phyloP scores from a whole-genome alignment of 192 early-diverging fungal species.

The Funneliformis geosporum region DNA sequence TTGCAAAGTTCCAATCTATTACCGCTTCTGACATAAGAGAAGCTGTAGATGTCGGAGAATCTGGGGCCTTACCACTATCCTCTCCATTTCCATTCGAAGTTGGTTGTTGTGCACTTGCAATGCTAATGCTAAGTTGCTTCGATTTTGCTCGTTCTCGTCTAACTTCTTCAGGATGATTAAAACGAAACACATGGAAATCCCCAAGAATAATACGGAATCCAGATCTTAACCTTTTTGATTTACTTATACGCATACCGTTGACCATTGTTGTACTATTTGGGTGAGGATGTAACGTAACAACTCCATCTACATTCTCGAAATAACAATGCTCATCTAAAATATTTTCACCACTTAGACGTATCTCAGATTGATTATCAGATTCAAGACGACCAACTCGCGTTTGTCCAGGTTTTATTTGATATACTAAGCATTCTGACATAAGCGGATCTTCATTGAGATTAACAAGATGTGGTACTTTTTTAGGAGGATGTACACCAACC shows the following conservation, averaged over 20 bases:
- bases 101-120: constrained; percentile 23
- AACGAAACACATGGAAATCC: constrained; percentile 78
- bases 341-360: constrained; percentile 62
- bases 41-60: constrained; percentile 44
- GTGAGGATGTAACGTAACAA: constrained; percentile 63
- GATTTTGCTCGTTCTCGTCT: constrained; percentile 59
- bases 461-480: constrained; percentile 80
- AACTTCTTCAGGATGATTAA: constrained; percentile 82
- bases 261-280: constrained; percentile 68
- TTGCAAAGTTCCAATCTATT: constrained; percentile 76
- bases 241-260: constrained; percentile 69
- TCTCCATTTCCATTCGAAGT: constrained; percentile 35
- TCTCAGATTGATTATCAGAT: constrained; percentile 46
- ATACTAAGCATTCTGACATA: constrained; percentile 89
- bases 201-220: constrained; percentile 83
- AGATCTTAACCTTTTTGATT: constrained; percentile 59
- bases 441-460: constrained; percentile 89
- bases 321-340: constrained; percentile 69
- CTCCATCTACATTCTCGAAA: constrained; percentile 66
- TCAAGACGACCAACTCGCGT: constrained; percentile 66
- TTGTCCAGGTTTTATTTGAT: constrained; percentile 75
- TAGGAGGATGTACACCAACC: constrained; percentile 76
- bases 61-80: constrained; percentile 40
- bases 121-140: constrained; percentile 30
- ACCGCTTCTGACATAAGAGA: constrained; percentile 53